Evolutionary conservation across 2,329 filamentous ascomycete genomes (phyloP).

Genomic region (Hortaea werneckii): DNA sequence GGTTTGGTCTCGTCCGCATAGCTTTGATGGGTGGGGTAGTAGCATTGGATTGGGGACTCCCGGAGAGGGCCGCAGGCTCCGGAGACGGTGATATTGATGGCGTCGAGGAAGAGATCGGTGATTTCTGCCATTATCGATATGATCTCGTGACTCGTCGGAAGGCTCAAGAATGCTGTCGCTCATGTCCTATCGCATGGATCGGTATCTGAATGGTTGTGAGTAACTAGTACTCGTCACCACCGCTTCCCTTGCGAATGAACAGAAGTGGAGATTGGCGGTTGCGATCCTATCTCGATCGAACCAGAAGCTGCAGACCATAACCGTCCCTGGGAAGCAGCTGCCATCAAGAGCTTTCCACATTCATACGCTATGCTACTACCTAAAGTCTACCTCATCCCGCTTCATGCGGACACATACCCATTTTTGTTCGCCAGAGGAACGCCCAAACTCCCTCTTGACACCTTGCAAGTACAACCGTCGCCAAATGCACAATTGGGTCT

Average conservation of each 20-base stretch:
- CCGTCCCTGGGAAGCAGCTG: not conserved
- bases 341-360: not conserved
- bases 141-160: not conserved
- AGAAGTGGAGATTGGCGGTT: too few relatives aligned
- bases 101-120: constrained; percentile 7
- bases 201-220: too few relatives aligned
- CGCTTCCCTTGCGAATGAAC: too few relatives aligned
- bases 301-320: not conserved
- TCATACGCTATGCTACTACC: not conserved
- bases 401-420: not conserved
- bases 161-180: too few relatives aligned
- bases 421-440: not conserved
- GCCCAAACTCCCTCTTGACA: not conserved
- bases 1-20: constrained; percentile 4
- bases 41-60: constrained; percentile 11
- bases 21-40: constrained; percentile 8
- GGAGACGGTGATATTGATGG: constrained; percentile 9
- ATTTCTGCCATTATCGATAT: not conserved
- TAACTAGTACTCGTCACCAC: too few relatives aligned
- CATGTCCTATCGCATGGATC: too few relatives aligned
- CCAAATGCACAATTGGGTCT: not conserved
- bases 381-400: not conserved
- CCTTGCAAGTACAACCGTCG: not conserved
- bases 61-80: constrained; percentile 11
- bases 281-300: too few relatives aligned